Evolutionary conservation across 257 asterid genomes (phyloP).

Genomic region (Jacaranda mimosifolia): DNA sequence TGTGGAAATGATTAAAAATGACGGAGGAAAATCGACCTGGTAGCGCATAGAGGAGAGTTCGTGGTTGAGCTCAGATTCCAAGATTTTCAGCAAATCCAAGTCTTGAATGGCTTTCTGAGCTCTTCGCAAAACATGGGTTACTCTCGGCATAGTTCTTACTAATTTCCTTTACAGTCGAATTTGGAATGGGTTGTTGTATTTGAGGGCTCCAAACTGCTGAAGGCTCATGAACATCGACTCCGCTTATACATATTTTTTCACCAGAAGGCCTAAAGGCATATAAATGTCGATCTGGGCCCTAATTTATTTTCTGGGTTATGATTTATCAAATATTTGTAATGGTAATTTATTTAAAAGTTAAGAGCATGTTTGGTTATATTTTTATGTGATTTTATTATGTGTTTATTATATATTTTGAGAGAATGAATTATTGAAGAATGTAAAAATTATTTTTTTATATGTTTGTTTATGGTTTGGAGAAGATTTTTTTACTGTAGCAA

Average conservation of each 20-base stretch:
- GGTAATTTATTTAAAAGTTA: too few species aligned
- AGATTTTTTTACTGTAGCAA: too few species aligned
- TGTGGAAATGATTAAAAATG: neutral
- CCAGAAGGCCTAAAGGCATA: neutral
- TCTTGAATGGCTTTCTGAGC: constrained; percentile 64
- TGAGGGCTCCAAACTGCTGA: neutral
- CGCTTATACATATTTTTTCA: neutral
- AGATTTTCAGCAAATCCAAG: constrained; percentile 63
- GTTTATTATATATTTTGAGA: too few species aligned
- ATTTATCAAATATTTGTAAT: too few species aligned
- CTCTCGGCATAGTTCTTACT: constrained; percentile 51
- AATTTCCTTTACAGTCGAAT: neutral
- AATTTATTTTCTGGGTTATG: too few species aligned
- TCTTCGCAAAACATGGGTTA: constrained; percentile 45
- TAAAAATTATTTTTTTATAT: too few species aligned
- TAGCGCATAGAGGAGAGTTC: constrained; percentile 64
- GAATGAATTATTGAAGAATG: too few species aligned
- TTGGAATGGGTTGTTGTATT: neutral
- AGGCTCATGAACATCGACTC: neutral
- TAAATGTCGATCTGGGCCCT: too few species aligned
- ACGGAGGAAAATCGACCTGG: constrained; percentile 55
- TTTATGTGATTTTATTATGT: too few species aligned
- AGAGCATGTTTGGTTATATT: too few species aligned
- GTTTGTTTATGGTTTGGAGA: too few species aligned
- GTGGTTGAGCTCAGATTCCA: constrained; percentile 78